Evolutionary conservation across 2,329 filamentous ascomycete genomes (phyloP).

Genomic region (Arachnomyces sp.): DNA sequence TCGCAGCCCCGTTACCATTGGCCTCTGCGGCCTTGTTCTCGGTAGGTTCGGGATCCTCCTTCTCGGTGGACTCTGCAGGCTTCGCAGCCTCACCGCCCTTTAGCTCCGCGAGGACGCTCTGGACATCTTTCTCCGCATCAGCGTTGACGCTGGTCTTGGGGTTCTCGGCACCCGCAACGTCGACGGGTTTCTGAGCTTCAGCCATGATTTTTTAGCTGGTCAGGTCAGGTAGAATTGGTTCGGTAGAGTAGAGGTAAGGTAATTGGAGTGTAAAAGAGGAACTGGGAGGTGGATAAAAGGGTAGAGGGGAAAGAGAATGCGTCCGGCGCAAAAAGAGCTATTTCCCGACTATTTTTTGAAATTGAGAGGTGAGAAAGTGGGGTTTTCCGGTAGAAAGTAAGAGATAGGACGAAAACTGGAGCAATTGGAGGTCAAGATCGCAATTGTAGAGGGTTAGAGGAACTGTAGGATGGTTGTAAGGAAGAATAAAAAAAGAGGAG

Average conservation of each 20-base stretch:
- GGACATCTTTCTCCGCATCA: conserved; percentile 39
- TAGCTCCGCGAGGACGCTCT: conserved; percentile 38
- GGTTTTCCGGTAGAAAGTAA: no score
- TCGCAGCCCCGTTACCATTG: conserved; percentile 28
- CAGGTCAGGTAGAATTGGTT: background rate
- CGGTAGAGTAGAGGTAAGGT: no score
- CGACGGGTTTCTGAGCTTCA: conserved; percentile 29
- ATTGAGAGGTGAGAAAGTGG: no score
- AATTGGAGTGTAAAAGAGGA: no score
- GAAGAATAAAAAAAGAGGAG: no score
- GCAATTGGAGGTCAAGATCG: no score
- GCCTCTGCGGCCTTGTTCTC: conserved; percentile 24
- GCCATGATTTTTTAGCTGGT: conserved; percentile 20
- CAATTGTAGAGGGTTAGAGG: no score
- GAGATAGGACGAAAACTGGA: no score
- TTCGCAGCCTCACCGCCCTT: conserved; percentile 24
- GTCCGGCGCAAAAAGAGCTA: no score
- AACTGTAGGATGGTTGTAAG: no score
- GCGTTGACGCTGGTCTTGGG: conserved; percentile 31
- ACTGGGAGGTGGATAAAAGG: no score
- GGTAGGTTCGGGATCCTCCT: conserved; percentile 2
- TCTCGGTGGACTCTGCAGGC: conserved; percentile 7
- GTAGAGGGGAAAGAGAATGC: background rate
- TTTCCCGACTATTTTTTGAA: no score
- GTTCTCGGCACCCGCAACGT: conserved; percentile 11